These are phyloP conservation scores for Neoascochyta sp. DNA, from an alignment of 2,329 filamentous ascomycete species.

Conservation along the genomic window DNA sequence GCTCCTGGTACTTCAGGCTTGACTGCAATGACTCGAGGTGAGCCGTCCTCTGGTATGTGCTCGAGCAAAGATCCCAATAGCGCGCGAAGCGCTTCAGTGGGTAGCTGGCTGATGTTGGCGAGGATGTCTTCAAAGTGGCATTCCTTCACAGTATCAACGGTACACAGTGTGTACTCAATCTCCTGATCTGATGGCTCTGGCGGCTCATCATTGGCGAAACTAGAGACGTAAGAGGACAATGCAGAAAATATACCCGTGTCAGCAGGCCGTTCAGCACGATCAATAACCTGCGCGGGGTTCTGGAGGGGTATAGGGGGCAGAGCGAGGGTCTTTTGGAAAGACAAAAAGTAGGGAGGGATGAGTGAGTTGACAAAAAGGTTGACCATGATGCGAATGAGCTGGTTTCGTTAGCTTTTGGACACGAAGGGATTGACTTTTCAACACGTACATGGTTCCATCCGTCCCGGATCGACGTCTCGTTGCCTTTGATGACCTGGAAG, in stretches of 20 bases:
- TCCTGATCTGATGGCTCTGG: conserved; percentile 97
- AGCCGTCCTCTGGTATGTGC: conserved; percentile 81
- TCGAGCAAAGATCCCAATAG: conserved; percentile 72
- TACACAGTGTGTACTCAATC: conserved; percentile 89
- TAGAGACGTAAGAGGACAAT: conserved; percentile 96
- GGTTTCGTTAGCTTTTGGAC: conserved; percentile 40
- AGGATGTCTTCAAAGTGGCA: conserved; percentile 83
- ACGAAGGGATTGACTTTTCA: neutral
- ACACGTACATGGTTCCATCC: conserved; percentile 73
- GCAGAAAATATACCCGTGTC: conserved; percentile 90
- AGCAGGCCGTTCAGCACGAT: conserved; percentile 71
- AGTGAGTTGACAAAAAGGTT: conserved; percentile 96
- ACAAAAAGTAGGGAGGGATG: conserved; percentile 73
- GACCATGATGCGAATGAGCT: conserved; percentile 87
- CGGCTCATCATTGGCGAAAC: conserved; percentile 95
- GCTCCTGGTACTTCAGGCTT: conserved; percentile 75
- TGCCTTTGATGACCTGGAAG: conserved; percentile 85
- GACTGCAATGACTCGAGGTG: conserved; percentile 78
- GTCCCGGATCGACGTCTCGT: conserved; percentile 69
- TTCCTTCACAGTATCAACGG: conserved; percentile 88
- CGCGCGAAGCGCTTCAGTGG: conserved; percentile 55
- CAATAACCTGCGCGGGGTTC: conserved; percentile 86
- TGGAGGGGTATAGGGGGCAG: conserved; percentile 84
- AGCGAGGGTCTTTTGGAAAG: conserved; percentile 61
- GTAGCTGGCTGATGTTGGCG: conserved; percentile 70